These are phyloP conservation scores for Craterostigma plantagineum DNA, from an alignment of 257 asterid genomes.

Conservation along the genomic window DNA sequence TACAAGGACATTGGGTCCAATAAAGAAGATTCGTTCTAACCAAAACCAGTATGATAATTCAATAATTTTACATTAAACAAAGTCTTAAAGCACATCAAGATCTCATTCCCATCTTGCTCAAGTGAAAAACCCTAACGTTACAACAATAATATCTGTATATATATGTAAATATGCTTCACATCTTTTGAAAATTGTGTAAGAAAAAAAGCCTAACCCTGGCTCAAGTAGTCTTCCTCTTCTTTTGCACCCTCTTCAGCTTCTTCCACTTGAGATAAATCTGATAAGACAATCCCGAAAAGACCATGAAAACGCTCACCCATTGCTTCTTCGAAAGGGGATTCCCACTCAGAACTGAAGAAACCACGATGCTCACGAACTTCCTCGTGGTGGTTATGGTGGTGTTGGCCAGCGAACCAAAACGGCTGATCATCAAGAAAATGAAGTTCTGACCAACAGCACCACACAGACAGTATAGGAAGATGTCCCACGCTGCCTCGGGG, in stretches of 20 bases:
- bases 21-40: too few relatives aligned
- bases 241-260: slow-evolving; percentile 45
- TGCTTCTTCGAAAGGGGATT: slow-evolving; percentile 71
- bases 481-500: slow-evolving; percentile 98
- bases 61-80: too few relatives aligned
- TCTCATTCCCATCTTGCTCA: too few relatives aligned
- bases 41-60: too few relatives aligned
- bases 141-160: too few relatives aligned
- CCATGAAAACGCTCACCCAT: slow-evolving; percentile 87
- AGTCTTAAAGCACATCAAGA: too few relatives aligned
- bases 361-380: slow-evolving; percentile 92
- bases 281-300: slow-evolving; percentile 81
- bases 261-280: slow-evolving; percentile 84
- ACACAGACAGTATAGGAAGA: slow-evolving; percentile 67
- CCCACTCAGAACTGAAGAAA: slow-evolving; percentile 75
- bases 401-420: slow-evolving; percentile 88
- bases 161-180: too few relatives aligned
- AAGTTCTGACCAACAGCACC: slow-evolving; percentile 97
- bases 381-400: slow-evolving; percentile 93
- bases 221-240: slow-evolving; percentile 52
- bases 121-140: too few relatives aligned
- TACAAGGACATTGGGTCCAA: too few relatives aligned
- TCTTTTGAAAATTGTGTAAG: too few relatives aligned
- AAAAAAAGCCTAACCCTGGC: not conserved
- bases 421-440: slow-evolving; percentile 78